phyloP scores from a whole-genome alignment of 805 yeast species.

The Myxozyma melibiosi region DNA sequence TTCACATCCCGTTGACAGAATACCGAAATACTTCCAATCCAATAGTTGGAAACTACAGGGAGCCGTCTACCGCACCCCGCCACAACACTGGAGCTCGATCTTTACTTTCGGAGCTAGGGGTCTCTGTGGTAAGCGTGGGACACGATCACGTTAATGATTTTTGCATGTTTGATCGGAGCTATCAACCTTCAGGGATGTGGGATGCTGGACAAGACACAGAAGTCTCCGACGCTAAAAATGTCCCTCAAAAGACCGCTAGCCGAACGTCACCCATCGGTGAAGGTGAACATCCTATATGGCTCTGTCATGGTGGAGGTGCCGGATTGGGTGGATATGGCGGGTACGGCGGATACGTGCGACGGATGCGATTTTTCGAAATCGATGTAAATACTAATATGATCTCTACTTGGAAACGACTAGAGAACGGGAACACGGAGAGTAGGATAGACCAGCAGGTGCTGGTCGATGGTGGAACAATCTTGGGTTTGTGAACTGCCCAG shows the following conservation, averaged over 20 bases:
- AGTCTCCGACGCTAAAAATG: neutral
- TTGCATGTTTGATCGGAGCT: constrained; percentile 61
- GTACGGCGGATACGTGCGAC: constrained; percentile 81
- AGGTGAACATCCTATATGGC: constrained; percentile 56
- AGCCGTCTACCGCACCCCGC: constrained; percentile 77
- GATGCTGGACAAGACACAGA: neutral
- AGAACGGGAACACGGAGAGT: constrained; percentile 50
- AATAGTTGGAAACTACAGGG: constrained; percentile 65
- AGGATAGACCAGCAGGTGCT: constrained; percentile 55
- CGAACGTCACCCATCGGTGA: neutral
- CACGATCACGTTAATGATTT: constrained; percentile 96
- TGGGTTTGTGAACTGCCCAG: too few species aligned
- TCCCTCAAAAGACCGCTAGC: neutral
- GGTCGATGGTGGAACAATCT: constrained; percentile 52
- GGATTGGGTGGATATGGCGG: constrained; percentile 98
- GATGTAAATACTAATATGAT: constrained; percentile 54
- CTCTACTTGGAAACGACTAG: constrained; percentile 72
- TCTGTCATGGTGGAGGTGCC: constrained; percentile 90
- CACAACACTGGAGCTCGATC: constrained; percentile 68
- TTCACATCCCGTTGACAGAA: constrained; percentile 94
- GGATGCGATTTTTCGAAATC: constrained; percentile 72
- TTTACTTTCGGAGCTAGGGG: constrained; percentile 64
- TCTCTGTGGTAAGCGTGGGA: constrained; percentile 77
- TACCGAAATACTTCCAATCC: constrained; percentile 53
- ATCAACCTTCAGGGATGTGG: constrained; percentile 37